Percentiles rank a stretch among this genome's conserved stretches.
These are phyloP conservation scores for Diophrys appendiculata DNA, from an alignment of 73 alveolate species.

Conservation along the genomic window DNA sequence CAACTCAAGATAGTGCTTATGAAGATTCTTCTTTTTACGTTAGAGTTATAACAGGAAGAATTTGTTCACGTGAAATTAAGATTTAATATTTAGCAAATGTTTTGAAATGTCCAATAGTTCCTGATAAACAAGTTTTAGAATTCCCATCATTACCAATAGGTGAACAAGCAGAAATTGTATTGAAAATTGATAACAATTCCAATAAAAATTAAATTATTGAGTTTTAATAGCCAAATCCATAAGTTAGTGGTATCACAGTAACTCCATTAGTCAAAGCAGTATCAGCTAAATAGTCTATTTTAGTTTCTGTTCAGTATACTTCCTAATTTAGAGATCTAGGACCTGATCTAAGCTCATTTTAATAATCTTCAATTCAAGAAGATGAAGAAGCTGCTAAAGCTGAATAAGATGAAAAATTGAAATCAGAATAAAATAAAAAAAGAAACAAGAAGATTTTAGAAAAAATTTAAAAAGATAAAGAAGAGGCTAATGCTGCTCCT, in stretches of 20 bases:
- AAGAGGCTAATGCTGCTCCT: conserved; percentile 68
- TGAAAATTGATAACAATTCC: conserved; percentile 66
- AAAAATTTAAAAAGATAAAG: conserved; percentile 67
- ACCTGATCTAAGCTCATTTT: no score
- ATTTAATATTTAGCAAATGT: conserved; percentile 75
- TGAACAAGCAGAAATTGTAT: conserved; percentile 68
- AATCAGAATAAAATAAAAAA: conserved; percentile 35
- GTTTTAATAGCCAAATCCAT: conserved; percentile 70
- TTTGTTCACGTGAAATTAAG: conserved; percentile 84
- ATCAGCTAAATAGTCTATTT: conserved; percentile 33
- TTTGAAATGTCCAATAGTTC: conserved; percentile 71
- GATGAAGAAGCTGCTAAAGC: conserved; percentile 60
- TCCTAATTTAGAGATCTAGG: neutral
- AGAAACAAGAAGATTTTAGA: conserved; percentile 61
- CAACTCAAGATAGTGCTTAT: conserved; percentile 58
- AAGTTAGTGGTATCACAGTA: conserved; percentile 72
- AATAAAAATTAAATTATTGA: conserved; percentile 70
- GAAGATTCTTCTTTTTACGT: conserved; percentile 73
- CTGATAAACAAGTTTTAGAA: conserved; percentile 69
- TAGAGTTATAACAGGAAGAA: conserved; percentile 76
- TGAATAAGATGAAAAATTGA: conserved; percentile 49
- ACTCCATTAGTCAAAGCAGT: conserved; percentile 82
- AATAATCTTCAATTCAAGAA: no score
- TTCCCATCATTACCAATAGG: conserved; percentile 76
- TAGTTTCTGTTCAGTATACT: conserved; percentile 50